A percentile compares a stretch with the other conserved stretches of the same genome.
These are phyloP conservation scores for Mycocentrospora acerina DNA, from an alignment of 2,329 filamentous ascomycete species.

Conservation along the genomic window DNA sequence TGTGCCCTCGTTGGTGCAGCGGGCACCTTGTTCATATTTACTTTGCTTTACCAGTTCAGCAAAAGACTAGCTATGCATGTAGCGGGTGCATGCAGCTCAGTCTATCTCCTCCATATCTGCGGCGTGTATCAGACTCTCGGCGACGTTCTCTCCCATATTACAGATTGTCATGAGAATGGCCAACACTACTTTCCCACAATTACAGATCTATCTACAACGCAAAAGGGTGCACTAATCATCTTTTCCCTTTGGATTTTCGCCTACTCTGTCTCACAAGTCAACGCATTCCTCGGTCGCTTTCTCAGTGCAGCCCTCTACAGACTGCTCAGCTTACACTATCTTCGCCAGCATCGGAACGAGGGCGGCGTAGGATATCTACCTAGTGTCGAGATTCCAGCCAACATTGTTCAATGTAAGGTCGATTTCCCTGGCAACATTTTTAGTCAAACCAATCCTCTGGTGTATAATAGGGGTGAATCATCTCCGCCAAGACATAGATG, in stretches of 20 bases:
- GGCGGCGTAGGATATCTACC: slow-evolving; percentile 11
- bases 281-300: slow-evolving; percentile 10
- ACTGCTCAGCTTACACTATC: slow-evolving; percentile 11
- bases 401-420: background rate
- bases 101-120: slow-evolving; percentile 16
- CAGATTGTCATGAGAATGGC: background rate
- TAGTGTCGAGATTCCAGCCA: slow-evolving; percentile 19
- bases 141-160: background rate
- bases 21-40: slow-evolving; percentile 13
- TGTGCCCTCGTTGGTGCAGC: slow-evolving; percentile 7
- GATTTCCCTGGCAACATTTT: background rate
- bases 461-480: background rate
- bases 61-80: slow-evolving; percentile 14
- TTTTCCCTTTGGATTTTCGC: slow-evolving; percentile 19
- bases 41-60: slow-evolving; percentile 18
- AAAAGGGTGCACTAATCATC: slow-evolving; percentile 14
- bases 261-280: slow-evolving; percentile 20
- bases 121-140: slow-evolving; percentile 17
- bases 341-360: slow-evolving; percentile 18
- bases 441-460: background rate
- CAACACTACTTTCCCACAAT: slow-evolving; percentile 1
- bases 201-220: slow-evolving; percentile 9
- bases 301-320: slow-evolving; percentile 2
- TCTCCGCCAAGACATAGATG: background rate
- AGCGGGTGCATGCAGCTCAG: slow-evolving; percentile 19